A percentile compares a stretch with the other conserved stretches of the same genome.
These are phyloP conservation scores for Plasmopara muralis DNA, from an alignment of 352 stramenopile species.

Conservation along the genomic window DNA sequence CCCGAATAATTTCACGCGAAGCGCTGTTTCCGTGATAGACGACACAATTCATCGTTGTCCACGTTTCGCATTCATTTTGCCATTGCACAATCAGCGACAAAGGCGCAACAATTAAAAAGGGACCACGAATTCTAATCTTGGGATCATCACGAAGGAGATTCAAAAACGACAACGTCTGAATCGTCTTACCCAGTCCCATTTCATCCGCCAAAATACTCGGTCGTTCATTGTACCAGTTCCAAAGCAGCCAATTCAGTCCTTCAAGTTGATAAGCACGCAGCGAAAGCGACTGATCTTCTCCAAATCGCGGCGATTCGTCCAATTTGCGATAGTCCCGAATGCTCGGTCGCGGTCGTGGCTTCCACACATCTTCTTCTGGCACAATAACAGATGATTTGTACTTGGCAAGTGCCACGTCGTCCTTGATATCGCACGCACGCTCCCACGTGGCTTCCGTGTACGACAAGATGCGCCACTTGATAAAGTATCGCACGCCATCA, in stretches of 20 bases:
- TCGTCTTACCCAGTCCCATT: conserved; percentile 92
- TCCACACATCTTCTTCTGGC: conserved; percentile 54
- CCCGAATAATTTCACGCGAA: conserved; percentile 90
- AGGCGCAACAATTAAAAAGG: conserved; percentile 98
- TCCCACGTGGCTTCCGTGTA: conserved; percentile 88
- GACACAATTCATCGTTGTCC: conserved; percentile 98
- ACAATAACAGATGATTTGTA: conserved; percentile 57
- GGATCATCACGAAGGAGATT: conserved; percentile 88
- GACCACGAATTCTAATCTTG: conserved; percentile 86
- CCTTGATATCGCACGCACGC: conserved; percentile 77
- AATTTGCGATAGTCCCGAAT: conserved; percentile 83
- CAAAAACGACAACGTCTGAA: conserved; percentile 91
- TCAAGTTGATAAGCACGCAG: conserved; percentile 83
- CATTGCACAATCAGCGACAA: conserved; percentile 99
- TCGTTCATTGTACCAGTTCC: conserved; percentile 88
- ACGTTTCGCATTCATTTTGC: conserved; percentile 98
- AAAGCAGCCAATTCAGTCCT: conserved; percentile 86
- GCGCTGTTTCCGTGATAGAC: conserved; percentile 97
- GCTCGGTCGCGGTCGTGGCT: conserved; percentile 52
- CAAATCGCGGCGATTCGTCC: conserved; percentile 72
- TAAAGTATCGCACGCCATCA: conserved; percentile 72
- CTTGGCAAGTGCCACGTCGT: conserved; percentile 73
- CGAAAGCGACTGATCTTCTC: conserved; percentile 59
- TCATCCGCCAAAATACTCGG: conserved; percentile 85
- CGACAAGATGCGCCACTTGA: conserved; percentile 83